Conservation (phyloP, 2,329 filamentous ascomycete species). For the Metarhizium brunneum region DNA sequence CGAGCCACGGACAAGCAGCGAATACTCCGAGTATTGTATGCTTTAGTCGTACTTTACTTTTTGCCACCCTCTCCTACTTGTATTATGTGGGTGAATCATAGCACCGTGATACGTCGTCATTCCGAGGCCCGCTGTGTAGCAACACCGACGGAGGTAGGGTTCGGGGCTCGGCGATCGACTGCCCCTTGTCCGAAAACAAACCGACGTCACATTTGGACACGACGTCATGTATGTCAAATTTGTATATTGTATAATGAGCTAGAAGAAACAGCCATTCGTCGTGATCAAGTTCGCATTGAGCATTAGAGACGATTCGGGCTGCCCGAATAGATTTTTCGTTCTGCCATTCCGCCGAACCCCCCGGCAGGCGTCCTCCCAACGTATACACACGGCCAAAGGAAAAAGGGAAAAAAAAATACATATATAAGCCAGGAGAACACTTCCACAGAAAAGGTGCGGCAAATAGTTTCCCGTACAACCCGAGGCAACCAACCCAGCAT, state of each 20-base stretch:
- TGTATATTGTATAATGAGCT: conserved; percentile 22
- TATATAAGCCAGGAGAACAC: conserved; percentile 4
- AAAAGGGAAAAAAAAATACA: background rate
- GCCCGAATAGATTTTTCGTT: background rate
- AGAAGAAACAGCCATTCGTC: conserved; percentile 34
- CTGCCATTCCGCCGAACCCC: conserved; percentile 6
- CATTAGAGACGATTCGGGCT: conserved; percentile 24
- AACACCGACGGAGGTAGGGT: background rate
- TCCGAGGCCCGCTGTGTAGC: background rate
- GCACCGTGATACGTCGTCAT: background rate
- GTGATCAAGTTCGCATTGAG: conserved; percentile 29
- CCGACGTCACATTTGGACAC: conserved; percentile 8
- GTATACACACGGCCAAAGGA: conserved; percentile 5
- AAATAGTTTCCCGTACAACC: conserved; percentile 10
- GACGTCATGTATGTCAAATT: conserved; percentile 26
- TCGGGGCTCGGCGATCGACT: background rate
- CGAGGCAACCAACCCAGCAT: conserved; percentile 16
- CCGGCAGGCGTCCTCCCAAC: background rate
- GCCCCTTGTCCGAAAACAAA: background rate
- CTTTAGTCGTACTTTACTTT: no score
- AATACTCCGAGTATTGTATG: no score
- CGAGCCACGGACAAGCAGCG: no score
- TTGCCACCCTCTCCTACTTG: background rate
- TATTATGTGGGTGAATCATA: background rate
- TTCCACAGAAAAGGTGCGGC: conserved; percentile 3